phyloP scores from a whole-genome alignment of 2,329 filamentous ascomycete genomes.

The Sphaerulina musiva region DNA sequence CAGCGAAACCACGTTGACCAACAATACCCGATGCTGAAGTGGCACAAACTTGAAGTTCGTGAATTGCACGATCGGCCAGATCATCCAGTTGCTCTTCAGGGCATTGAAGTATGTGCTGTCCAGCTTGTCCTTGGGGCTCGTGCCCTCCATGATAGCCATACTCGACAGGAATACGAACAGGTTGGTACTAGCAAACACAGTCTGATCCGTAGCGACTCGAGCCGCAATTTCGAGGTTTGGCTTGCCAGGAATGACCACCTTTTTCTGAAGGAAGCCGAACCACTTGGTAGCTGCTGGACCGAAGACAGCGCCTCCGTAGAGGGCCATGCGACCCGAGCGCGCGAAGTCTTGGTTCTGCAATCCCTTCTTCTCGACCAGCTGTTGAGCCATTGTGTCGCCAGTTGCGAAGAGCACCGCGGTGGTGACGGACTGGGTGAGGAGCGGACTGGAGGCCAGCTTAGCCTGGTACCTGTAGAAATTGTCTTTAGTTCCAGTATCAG shows the following conservation, averaged over 20 bases:
- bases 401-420: constrained; percentile 89
- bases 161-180: constrained; percentile 73
- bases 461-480: constrained; percentile 65
- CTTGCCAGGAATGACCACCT: constrained; percentile 56
- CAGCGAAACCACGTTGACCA: constrained; percentile 75
- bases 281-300: constrained; percentile 81
- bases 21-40: constrained; percentile 71
- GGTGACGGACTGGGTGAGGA: constrained; percentile 85
- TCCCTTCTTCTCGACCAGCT: constrained; percentile 77
- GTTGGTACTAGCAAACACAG: constrained; percentile 75
- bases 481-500: background rate
- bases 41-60: constrained; percentile 85
- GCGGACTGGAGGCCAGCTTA: constrained; percentile 69
- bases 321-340: constrained; percentile 70
- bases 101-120: constrained; percentile 63
- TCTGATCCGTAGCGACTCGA: constrained; percentile 74
- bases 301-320: constrained; percentile 75
- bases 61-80: constrained; percentile 81
- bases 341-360: constrained; percentile 63
- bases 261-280: constrained; percentile 71
- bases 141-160: constrained; percentile 57
- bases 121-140: constrained; percentile 60
- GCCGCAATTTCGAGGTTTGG: constrained; percentile 65
- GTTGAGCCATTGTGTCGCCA: constrained; percentile 85
- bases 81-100: constrained; percentile 74